Evolutionary conservation across 768 basidiomycete genomes (phyloP), one percentile per base, ranked within the genome.

Genomic region (Cystoderma amianthinum): DNA sequence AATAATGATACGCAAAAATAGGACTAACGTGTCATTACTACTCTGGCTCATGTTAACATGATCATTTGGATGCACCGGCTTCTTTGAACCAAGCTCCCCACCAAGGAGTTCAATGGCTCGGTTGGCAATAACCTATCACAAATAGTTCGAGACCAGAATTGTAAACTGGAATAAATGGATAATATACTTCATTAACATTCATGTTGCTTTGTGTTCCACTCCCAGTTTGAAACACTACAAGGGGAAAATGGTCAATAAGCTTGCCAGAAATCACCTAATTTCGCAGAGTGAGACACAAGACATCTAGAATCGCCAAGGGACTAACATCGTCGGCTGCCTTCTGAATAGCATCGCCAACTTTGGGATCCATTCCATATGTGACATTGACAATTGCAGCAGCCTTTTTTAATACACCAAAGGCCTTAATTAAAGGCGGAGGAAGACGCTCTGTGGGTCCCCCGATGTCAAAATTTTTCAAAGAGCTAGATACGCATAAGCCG

Each of bases 41-140:
- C 91, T 95, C 64, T 98, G 95, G 61, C 90, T 92, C 87, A 86
- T 95, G 71, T 99, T 99, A 54, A 97, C 94, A 64, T 99, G 96
- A 58, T 99, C 96, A 62, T 99, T 99, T 25, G 96, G 96, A 60
- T 99, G 96, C 2, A 99, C 94, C 6, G 96, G 96, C 54, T 74
- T 90, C 74, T 98, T 99, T 35, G 88, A 91, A 23, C 96, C 96
- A 43, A 97, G 72, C 65, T 93, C 75, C 13, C 96, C 96, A 5
- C 96, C 96, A 45, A 98, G 80, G 46, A 96, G 67, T 67, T 99
- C 92, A 56, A 98, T 99, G 23, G 96, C 96, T 44, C 95, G 83
- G 63, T 99, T 99, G 18, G 94, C 95, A 57, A 99, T 94, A 53
- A 97, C 94, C 89, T 92, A 44, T 11, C 23, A 38, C 18, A 42